Percentiles rank a stretch among this genome's conserved stretches.
phyloP scores from a whole-genome alignment of 116 monocot genomes.

The Phalaenopsis hybrid region DNA sequence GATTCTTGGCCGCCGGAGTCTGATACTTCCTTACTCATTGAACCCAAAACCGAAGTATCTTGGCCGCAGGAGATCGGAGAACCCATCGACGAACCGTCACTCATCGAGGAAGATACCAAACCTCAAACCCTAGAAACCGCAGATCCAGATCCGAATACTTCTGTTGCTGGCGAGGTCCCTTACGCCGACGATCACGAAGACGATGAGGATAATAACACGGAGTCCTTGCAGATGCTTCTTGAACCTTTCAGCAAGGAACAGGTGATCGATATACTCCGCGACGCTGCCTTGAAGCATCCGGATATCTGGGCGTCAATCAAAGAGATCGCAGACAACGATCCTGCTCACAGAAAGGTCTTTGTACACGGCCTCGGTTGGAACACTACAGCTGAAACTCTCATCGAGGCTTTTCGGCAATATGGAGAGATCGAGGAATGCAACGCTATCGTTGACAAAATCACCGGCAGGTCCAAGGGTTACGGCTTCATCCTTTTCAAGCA shows the following conservation, averaged over 20 bases:
- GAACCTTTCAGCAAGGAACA: slow-evolving; percentile 69
- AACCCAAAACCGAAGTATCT: neutral
- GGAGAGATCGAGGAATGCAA: slow-evolving; percentile 84
- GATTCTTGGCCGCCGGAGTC: neutral
- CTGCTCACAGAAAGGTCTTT: slow-evolving; percentile 67
- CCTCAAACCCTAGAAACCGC: slow-evolving; percentile 4
- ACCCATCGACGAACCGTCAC: neutral
- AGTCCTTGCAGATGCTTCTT: slow-evolving; percentile 44
- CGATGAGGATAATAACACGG: slow-evolving; percentile 31
- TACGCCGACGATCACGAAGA: slow-evolving; percentile 5
- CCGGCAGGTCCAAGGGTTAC: slow-evolving; percentile 80
- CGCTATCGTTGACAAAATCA: slow-evolving; percentile 53
- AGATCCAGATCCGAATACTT: neutral
- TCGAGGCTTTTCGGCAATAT: slow-evolving; percentile 33
- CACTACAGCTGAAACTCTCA: slow-evolving; percentile 44
- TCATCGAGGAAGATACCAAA: neutral
- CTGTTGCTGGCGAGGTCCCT: neutral
- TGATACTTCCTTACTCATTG: neutral
- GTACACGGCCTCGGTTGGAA: slow-evolving; percentile 88
- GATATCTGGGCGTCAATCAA: slow-evolving; percentile 35
- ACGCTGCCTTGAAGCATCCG: slow-evolving; percentile 34
- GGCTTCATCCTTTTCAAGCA: slow-evolving; percentile 77
- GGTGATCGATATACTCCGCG: slow-evolving; percentile 49
- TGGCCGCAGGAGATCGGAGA: neutral
- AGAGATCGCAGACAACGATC: slow-evolving; percentile 45